Percentiles rank a stretch among this genome's conserved stretches.
phyloP scores from a whole-genome alignment of 495 filamentous ascomycete genomes.

The Neurospora africana region DNA sequence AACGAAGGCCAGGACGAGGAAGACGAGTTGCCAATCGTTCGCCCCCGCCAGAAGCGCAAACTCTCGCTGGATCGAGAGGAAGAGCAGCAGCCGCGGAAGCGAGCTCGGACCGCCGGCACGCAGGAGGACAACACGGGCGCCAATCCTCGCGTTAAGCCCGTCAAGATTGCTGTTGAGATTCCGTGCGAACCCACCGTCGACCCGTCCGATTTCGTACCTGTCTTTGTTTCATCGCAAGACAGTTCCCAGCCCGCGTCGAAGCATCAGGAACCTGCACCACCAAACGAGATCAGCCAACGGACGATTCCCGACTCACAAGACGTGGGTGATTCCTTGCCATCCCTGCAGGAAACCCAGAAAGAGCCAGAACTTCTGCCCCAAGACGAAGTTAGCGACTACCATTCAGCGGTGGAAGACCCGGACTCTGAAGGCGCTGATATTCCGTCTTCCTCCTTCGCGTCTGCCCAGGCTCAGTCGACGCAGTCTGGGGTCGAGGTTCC shows the following conservation, averaged over 20 bases:
- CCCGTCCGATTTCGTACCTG: slow-evolving; percentile 5
- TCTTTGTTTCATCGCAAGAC: neutral
- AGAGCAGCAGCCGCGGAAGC: neutral
- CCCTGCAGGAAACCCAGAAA: slow-evolving; percentile 1
- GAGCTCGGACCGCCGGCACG: neutral
- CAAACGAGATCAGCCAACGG: slow-evolving; percentile 6
- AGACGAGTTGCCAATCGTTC: neutral
- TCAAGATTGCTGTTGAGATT: slow-evolving; percentile 10
- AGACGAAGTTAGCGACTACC: neutral
- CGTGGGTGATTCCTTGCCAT: slow-evolving; percentile 5
- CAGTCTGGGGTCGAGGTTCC: slow-evolving; percentile 10
- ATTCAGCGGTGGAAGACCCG: neutral
- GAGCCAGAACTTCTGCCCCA: neutral
- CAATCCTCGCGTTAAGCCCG: neutral
- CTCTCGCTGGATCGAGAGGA: neutral
- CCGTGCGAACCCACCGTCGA: slow-evolving; percentile 6
- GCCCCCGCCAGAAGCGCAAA: neutral
- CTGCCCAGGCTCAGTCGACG: neutral
- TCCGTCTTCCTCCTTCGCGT: neutral
- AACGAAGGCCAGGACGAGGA: neutral
- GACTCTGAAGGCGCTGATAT: neutral
- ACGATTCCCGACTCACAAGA: slow-evolving; percentile 26
- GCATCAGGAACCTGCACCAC: neutral
- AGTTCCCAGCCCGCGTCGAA: neutral
- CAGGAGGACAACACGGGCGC: neutral